phyloP scores from a whole-genome alignment of 192 early-diverging fungal genomes.

The Backusella liffmaniae region DNA sequence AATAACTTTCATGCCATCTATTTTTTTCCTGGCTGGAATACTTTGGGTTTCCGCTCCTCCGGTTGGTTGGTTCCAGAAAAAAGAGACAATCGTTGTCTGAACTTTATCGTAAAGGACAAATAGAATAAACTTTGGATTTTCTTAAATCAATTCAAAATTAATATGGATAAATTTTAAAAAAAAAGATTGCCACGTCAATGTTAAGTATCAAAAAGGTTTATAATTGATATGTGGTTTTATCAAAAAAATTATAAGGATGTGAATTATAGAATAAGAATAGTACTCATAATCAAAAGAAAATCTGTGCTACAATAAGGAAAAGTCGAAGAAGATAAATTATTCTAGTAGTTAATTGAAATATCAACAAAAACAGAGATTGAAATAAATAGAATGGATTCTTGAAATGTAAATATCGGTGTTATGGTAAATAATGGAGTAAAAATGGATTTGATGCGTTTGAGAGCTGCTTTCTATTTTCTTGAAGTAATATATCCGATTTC shows the following conservation, averaged over 20 bases:
- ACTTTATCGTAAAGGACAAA: not conserved
- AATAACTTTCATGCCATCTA: not conserved
- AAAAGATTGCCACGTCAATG: not conserved
- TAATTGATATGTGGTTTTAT: not conserved
- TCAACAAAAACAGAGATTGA: not conserved
- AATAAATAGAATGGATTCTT: not conserved
- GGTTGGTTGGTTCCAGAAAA: conserved; percentile 7
- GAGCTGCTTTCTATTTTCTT: not conserved
- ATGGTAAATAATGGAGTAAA: not conserved
- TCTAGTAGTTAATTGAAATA: not conserved
- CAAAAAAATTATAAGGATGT: not conserved
- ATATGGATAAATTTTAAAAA: not conserved
- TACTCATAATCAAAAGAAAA: not conserved
- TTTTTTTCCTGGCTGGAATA: not conserved
- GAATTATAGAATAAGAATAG: not conserved
- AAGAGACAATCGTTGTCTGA: not conserved
- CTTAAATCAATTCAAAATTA: not conserved
- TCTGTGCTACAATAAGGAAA: not conserved
- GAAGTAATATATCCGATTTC: not conserved
- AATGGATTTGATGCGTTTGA: not conserved
- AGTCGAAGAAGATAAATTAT: not conserved
- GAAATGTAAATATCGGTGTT: not conserved
- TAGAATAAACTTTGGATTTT: not conserved
- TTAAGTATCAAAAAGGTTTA: not conserved
- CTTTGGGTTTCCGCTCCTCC: not conserved